Evolutionary conservation across 1,139 yeast genomes (phyloP).

Genomic region (Kazachstania sp.): DNA sequence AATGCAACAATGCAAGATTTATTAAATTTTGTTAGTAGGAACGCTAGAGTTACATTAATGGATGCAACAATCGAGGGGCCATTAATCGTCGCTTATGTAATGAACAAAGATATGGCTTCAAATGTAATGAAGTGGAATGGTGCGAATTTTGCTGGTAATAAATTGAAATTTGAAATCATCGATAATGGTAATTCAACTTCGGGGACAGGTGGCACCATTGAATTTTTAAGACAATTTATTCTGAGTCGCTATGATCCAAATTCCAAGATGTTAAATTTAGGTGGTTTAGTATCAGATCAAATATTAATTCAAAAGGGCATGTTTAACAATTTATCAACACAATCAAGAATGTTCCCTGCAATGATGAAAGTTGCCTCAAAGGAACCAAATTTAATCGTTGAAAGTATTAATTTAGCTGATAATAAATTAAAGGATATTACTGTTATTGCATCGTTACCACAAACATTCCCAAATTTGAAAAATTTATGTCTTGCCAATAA

Average conservation of each 20-base stretch:
- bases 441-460: constrained; percentile 58
- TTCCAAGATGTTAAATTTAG: constrained; percentile 58
- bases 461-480: constrained; percentile 62
- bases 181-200: constrained; percentile 17
- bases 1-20: constrained; percentile 66
- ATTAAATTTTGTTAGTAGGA: constrained; percentile 59
- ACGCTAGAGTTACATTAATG: constrained; percentile 48
- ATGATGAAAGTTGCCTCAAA: constrained; percentile 70
- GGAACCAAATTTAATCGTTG: constrained; percentile 40
- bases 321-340: constrained; percentile 47
- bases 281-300: constrained; percentile 61
- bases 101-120: constrained; percentile 47
- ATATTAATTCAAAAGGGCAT: constrained; percentile 54
- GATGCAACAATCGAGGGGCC: constrained; percentile 41
- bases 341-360: constrained; percentile 84
- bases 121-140: constrained; percentile 60
- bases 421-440: constrained; percentile 60
- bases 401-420: constrained; percentile 66
- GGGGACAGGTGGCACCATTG: constrained; percentile 40
- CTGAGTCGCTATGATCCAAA: constrained; percentile 58
- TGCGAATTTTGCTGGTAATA: constrained; percentile 69
- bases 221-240: constrained; percentile 53
- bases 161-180: constrained; percentile 46
- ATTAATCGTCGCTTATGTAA: constrained; percentile 50
- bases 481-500: constrained; percentile 79